Percentiles rank a stretch among this genome's conserved stretches.
These are phyloP conservation scores for Pythium utonaiense DNA, from an alignment of 352 stramenopile species.

Conservation along the genomic window DNA sequence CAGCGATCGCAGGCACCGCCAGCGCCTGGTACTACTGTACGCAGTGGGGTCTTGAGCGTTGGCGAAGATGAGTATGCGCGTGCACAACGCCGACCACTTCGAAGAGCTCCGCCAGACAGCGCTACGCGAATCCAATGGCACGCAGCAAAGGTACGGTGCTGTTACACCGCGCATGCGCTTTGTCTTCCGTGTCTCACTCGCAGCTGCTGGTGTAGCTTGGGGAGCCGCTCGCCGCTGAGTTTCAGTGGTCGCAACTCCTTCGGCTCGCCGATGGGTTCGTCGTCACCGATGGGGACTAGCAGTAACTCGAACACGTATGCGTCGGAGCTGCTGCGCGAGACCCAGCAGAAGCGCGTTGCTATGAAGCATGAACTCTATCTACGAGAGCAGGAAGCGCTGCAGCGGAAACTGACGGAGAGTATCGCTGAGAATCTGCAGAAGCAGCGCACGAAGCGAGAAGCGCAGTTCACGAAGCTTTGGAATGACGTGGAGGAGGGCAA, in stretches of 20 bases:
- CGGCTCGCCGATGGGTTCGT: slow-evolving; percentile 16
- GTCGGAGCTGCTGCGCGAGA: slow-evolving; percentile 55
- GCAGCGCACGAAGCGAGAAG: slow-evolving; percentile 60
- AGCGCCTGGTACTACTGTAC: no score
- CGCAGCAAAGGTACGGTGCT: slow-evolving; percentile 14
- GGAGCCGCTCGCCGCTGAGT: slow-evolving; percentile 21
- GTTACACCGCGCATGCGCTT: no score
- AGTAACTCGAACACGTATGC: slow-evolving; percentile 29
- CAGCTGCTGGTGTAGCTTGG: background rate
- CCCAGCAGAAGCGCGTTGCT: slow-evolving; percentile 63
- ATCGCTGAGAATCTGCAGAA: slow-evolving; percentile 66
- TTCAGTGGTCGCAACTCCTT: slow-evolving; percentile 27
- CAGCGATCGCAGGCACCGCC: background rate
- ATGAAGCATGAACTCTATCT: slow-evolving; percentile 78
- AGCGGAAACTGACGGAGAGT: slow-evolving; percentile 55
- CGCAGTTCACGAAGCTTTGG: slow-evolving; percentile 63
- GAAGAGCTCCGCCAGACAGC: slow-evolving; percentile 62
- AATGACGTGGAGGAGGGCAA: slow-evolving; percentile 74
- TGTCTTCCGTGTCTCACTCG: background rate
- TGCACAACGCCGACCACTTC: slow-evolving; percentile 75
- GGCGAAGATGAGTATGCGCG: slow-evolving; percentile 56
- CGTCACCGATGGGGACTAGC: slow-evolving; percentile 20
- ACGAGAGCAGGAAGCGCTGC: slow-evolving; percentile 59
- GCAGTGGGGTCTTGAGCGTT: no score
- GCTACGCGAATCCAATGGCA: slow-evolving; percentile 29